phyloP scores from a whole-genome alignment of 2,329 filamentous ascomycete genomes.

The Setomelanomma holmii region DNA sequence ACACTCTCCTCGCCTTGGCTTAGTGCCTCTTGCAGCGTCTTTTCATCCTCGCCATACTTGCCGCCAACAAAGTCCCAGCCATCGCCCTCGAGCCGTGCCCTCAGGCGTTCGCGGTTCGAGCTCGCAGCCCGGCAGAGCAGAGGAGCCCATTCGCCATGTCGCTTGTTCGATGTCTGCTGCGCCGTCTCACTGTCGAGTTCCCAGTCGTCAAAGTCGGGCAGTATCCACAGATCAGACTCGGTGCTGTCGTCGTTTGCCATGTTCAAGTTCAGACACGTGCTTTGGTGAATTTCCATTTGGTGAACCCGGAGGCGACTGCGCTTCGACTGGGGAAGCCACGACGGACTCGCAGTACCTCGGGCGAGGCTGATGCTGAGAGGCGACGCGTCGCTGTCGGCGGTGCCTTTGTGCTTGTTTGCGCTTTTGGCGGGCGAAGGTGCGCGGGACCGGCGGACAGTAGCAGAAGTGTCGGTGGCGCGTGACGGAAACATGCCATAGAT shows the following conservation, averaged over 20 bases:
- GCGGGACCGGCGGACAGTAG: conserved; percentile 15
- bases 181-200: conserved; percentile 20
- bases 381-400: conserved; percentile 2
- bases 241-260: conserved; percentile 7
- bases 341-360: conserved; percentile 6
- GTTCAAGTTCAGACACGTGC: conserved; percentile 32
- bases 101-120: conserved; percentile 39
- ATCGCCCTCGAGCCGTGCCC: conserved; percentile 39
- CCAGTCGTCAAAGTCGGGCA: conserved; percentile 43
- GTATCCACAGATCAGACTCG: conserved; percentile 40
- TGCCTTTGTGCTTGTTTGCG: conserved; percentile 14
- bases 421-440: conserved; percentile 14
- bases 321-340: conserved; percentile 21
- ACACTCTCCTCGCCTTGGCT: conserved; percentile 34
- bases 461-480: conserved; percentile 19
- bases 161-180: conserved; percentile 3
- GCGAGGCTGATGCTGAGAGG: conserved; percentile 13
- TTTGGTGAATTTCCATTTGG: conserved; percentile 29
- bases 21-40: conserved; percentile 16
- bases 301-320: conserved; percentile 8
- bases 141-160: conserved; percentile 19
- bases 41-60: conserved; percentile 33
- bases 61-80: conserved; percentile 44
- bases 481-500: conserved; percentile 25
- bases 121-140: conserved; percentile 34